phyloP scores from a whole-genome alignment of 768 basidiomycete genomes.

The Hericium erinaceus region DNA sequence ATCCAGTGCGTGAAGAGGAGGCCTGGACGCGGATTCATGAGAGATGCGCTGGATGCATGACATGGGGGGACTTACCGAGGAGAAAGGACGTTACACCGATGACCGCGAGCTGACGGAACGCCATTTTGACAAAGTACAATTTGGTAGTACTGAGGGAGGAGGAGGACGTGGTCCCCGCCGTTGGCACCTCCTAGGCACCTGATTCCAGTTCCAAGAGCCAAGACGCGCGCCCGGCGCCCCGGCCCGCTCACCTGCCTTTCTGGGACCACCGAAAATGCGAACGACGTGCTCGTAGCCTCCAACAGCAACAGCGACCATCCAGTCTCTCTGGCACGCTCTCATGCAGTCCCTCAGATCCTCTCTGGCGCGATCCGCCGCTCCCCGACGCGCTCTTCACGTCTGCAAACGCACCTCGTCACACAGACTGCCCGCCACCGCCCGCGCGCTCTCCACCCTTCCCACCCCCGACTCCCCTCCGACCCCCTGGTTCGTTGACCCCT shows the following conservation, averaged over 20 bases:
- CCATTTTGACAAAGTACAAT: conserved; percentile 21
- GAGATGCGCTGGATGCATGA: neutral
- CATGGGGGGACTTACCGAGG: conserved; percentile 42
- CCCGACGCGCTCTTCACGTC: neutral
- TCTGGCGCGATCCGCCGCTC: neutral
- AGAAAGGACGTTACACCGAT: conserved; percentile 74
- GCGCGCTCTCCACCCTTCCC: neutral
- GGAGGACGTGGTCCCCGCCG: neutral
- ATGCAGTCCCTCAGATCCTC: neutral
- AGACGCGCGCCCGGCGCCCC: neutral
- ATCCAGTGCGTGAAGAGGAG: conserved; percentile 86
- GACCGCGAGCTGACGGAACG: conserved; percentile 64
- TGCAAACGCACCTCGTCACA: neutral
- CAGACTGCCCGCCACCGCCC: neutral
- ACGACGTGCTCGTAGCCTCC: neutral
- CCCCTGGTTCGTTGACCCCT: conserved; percentile 65
- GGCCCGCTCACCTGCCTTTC: neutral
- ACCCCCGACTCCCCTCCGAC: conserved; percentile 5
- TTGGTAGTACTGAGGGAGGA: neutral
- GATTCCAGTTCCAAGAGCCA: neutral
- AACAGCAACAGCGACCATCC: neutral
- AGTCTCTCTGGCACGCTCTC: neutral
- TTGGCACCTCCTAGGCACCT: too few species aligned
- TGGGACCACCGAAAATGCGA: neutral
- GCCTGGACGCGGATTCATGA: conserved; percentile 33